A percentile compares a stretch with the other conserved stretches of the same genome.
Evolutionary conservation across 305 asterid genomes (phyloP).

Genomic region (Fraxinus xanthoxyloides): DNA sequence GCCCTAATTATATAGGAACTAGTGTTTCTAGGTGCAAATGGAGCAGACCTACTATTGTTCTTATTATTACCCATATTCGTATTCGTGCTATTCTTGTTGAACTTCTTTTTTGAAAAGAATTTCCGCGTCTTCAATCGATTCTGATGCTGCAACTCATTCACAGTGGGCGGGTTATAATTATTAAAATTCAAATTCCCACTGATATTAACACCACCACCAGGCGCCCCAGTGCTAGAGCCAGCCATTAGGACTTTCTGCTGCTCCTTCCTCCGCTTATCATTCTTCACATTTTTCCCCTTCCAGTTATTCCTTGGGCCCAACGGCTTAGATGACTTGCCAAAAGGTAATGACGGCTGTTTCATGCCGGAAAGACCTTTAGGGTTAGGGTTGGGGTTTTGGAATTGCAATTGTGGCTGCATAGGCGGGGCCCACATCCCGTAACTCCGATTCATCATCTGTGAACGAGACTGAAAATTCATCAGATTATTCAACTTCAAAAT

Average conservation of each 20-base stretch:
- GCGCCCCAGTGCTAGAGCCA: conserved; percentile 32
- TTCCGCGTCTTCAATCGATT: conserved; percentile 63
- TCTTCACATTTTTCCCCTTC: conserved; percentile 67
- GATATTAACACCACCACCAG: conserved; percentile 26
- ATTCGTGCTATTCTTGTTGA: conserved; percentile 31
- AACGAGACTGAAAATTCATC: conserved; percentile 4
- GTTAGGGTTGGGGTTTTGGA: conserved; percentile 34
- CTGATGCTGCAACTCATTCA: conserved; percentile 69
- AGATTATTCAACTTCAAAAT: conserved; percentile 9
- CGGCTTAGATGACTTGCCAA: conserved; percentile 37
- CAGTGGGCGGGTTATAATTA: conserved; percentile 55
- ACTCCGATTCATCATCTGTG: conserved; percentile 61
- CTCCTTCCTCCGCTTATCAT: conserved; percentile 55
- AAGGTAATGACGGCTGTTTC: conserved; percentile 33
- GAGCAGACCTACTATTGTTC: conserved; percentile 41
- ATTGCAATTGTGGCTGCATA: conserved; percentile 38
- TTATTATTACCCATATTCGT: conserved; percentile 27
- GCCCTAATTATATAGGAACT: conserved; percentile 66
- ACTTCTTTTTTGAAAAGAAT: conserved; percentile 57
- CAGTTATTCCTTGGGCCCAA: conserved; percentile 73
- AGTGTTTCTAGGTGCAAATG: conserved; percentile 70
- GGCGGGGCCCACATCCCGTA: conserved; percentile 63
- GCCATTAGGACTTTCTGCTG: conserved; percentile 29
- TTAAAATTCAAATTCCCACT: conserved; percentile 39
- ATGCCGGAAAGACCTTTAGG: conserved; percentile 39